Evolutionary conservation across 2,329 filamentous ascomycete species (phyloP).

Genomic region (Penicillium oxalicum): DNA sequence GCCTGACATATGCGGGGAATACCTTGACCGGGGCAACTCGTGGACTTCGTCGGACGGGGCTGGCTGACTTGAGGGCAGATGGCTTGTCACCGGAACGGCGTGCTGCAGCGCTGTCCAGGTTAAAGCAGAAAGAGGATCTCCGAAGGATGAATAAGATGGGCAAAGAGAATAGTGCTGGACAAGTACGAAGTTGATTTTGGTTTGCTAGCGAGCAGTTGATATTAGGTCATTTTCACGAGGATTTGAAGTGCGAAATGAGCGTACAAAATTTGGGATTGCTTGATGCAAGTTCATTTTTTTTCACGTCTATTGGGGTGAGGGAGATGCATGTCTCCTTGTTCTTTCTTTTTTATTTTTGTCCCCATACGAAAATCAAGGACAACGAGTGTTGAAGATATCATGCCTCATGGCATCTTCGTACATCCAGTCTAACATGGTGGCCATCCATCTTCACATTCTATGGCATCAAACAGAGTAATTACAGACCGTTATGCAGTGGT

Average conservation of each 20-base stretch:
- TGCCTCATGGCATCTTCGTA: too few species aligned
- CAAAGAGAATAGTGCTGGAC: constrained; percentile 27
- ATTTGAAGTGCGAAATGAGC: too few species aligned
- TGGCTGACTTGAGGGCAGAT: constrained; percentile 20
- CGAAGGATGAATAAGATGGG: constrained; percentile 24
- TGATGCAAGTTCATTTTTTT: background rate
- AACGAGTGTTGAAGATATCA: too few species aligned
- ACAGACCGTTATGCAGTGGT: too few species aligned
- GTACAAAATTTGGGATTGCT: background rate
- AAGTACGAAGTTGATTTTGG: background rate
- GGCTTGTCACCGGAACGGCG: constrained; percentile 28
- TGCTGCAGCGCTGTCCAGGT: constrained; percentile 31
- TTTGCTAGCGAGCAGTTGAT: too few species aligned
- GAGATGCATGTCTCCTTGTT: too few species aligned
- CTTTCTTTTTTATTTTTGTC: too few species aligned
- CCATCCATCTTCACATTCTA: too few species aligned
- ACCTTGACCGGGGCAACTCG: constrained; percentile 20
- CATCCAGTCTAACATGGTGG: too few species aligned
- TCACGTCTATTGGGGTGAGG: background rate
- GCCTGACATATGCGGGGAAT: constrained; percentile 12
- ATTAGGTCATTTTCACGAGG: too few species aligned
- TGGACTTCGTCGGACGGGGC: constrained; percentile 16
- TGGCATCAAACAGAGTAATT: too few species aligned
- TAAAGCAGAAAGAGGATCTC: constrained; percentile 26
- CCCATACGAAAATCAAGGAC: too few species aligned